These are phyloP conservation scores for Saturnispora mendoncae DNA, from an alignment of 805 yeast genomes.

Conservation along the genomic window DNA sequence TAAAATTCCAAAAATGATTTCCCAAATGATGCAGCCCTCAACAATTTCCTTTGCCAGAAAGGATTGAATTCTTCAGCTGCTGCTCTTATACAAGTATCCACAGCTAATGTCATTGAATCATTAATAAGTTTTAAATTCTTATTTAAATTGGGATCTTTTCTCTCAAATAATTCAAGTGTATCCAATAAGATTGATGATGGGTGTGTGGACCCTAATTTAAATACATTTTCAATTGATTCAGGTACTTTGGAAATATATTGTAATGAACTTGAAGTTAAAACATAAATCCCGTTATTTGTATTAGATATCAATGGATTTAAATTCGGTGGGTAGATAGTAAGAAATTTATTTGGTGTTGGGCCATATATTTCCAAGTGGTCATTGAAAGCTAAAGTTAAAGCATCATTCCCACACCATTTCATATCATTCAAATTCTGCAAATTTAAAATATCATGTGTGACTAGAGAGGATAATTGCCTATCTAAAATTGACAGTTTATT, in stretches of 20 bases:
- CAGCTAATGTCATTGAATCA: conserved; percentile 45
- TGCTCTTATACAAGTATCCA: conserved; percentile 62
- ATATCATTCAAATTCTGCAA: conserved; percentile 23
- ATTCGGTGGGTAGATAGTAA: conserved; percentile 42
- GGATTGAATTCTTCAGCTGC: conserved; percentile 72
- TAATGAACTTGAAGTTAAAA: conserved; percentile 48
- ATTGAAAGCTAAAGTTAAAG: conserved; percentile 48
- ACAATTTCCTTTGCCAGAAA: conserved; percentile 67
- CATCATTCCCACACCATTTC: conserved; percentile 84
- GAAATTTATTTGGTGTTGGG: conserved; percentile 46
- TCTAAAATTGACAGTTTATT: conserved; percentile 6
- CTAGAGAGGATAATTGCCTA: neutral
- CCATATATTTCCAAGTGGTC: conserved; percentile 67
- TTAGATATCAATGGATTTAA: conserved; percentile 37
- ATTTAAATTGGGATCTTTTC: conserved; percentile 72
- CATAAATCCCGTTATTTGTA: conserved; percentile 62
- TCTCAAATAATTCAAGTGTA: conserved; percentile 57
- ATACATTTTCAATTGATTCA: conserved; percentile 47
- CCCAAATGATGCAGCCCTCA: conserved; percentile 82
- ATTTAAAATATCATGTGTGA: conserved; percentile 3
- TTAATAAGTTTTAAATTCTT: conserved; percentile 56
- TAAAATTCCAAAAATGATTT: conserved; percentile 50
- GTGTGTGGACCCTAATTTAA: conserved; percentile 74
- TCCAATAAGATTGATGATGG: conserved; percentile 79
- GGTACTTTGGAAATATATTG: conserved; percentile 61